Base-by-base conservation (phyloP, 1,139 yeast species). In the Yamadazyma spencermartinsiae region DNA sequence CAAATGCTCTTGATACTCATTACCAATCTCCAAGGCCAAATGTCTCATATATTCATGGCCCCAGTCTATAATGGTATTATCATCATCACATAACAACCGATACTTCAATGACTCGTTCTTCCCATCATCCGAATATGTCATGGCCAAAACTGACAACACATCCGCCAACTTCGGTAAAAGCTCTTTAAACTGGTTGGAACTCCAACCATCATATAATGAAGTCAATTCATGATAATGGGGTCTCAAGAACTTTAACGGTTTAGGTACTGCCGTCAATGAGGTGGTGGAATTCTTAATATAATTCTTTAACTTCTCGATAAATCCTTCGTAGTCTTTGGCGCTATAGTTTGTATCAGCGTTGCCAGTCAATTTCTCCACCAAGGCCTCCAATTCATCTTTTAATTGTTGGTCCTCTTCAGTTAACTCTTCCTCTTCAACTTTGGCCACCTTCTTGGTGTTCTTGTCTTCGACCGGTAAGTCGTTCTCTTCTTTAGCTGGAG, bases 261-360 rank as follows among this genome's bases (percentile, higher is more conserved):
- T 94, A 33, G 99, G 99, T 34, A 94, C 98, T 1, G 99, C 99
- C 2, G 98, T 94, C 97, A 92, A 92, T 7, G 98, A 89, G 24
- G 97, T 87, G 3, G 98, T 92, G 12, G 98, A 86, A 37, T 95
- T 95, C 51, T 88, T 82, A 53, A 92, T 90, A 54, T 79, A 80
- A 38, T 76, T 78, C 58, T 88, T 89, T 60, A 94, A 74, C 38
- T 82, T 72, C 33, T 74, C 74, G 51, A 94, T 72, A 20, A 88
- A 75, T 14, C 79, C 68, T 34, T 65, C 65, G 55, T 86, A 84
- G 20, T 79, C 68, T 3, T 72, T 64, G 44, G 78, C 79, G 48
- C 60, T 62, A 38, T 48, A 45, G 8, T 69, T 54, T 41, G 67
- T 74, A 38, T 68, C 67, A 23, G 26, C 8, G 8, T 23, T 12